Percentiles rank a stretch among this genome's conserved stretches.
Evolutionary conservation across 495 filamentous ascomycete species (phyloP).

Genomic region (Schizothecium vesticola): DNA sequence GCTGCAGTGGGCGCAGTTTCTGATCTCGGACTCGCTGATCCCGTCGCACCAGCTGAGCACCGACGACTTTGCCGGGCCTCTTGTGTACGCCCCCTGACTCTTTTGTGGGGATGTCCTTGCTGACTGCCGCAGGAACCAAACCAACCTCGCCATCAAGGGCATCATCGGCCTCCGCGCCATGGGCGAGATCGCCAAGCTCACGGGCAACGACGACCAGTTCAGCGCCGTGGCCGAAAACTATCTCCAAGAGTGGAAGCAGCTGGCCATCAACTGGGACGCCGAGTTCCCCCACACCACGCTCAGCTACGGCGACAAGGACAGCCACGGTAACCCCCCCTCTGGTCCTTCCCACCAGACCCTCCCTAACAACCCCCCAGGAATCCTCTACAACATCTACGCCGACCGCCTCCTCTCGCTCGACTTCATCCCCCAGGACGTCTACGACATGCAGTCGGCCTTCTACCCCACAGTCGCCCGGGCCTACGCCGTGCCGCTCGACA

Average conservation of each 20-base stretch:
- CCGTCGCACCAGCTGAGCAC: conserved; percentile 85
- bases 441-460: conserved; percentile 72
- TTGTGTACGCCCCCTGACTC: conserved; percentile 36
- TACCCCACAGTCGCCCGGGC: conserved; percentile 67
- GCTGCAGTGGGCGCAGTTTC: conserved; percentile 81
- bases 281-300: conserved; percentile 69
- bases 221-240: conserved; percentile 65
- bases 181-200: conserved; percentile 64
- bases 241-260: conserved; percentile 67
- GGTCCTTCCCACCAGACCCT: conserved; percentile 17
- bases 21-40: conserved; percentile 74
- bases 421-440: conserved; percentile 65
- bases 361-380: conserved; percentile 51
- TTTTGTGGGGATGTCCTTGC: neutral
- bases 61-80: conserved; percentile 87
- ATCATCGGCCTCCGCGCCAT: conserved; percentile 94
- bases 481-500: conserved; percentile 82
- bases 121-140: conserved; percentile 58
- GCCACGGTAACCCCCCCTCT: conserved; percentile 27
- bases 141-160: conserved; percentile 89
- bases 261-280: conserved; percentile 65
- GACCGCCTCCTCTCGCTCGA: conserved; percentile 69
- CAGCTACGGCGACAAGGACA: conserved; percentile 37
- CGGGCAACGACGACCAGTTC: conserved; percentile 56
- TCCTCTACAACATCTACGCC: conserved; percentile 84